Evolutionary conservation across 495 filamentous ascomycete species (phyloP).

Genomic region (Aspergillus kassunensis): DNA sequence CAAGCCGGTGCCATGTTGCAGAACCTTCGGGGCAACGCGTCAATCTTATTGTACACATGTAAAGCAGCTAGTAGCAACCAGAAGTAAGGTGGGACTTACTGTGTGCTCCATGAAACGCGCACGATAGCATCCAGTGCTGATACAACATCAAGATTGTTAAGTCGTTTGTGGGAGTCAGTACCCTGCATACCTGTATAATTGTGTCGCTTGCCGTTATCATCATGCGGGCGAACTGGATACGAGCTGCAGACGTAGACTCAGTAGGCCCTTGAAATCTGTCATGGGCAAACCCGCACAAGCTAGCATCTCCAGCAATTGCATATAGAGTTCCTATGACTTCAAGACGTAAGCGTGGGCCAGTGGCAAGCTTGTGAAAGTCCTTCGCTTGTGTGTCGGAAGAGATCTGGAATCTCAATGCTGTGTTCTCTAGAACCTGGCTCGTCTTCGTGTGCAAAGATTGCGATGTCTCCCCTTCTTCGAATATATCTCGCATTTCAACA

Average conservation of each 20-base stretch:
- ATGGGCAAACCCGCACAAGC: conserved; percentile 22
- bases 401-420: conserved; percentile 19
- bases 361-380: conserved; percentile 24
- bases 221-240: conserved; percentile 20
- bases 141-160: conserved; percentile 30
- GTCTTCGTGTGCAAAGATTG: background rate
- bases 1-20: conserved; percentile 26
- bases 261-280: conserved; percentile 7
- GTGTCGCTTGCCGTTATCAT: conserved; percentile 28
- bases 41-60: background rate
- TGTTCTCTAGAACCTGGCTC: conserved; percentile 26
- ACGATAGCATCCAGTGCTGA: conserved; percentile 26
- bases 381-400: conserved; percentile 14
- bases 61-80: background rate
- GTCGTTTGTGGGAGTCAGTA: conserved; percentile 30
- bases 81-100: conserved; percentile 20
- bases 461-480: background rate
- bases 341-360: conserved; percentile 22
- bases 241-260: background rate
- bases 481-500: conserved; percentile 11
- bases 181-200: conserved; percentile 27
- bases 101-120: conserved; percentile 22
- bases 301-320: conserved; percentile 25
- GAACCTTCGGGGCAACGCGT: conserved; percentile 18
- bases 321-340: conserved; percentile 30